Evolutionary conservation across 306 rosid genomes (phyloP), one percentile per base, ranked within the genome.

Genomic region (Sechiopsis laciniata): DNA sequence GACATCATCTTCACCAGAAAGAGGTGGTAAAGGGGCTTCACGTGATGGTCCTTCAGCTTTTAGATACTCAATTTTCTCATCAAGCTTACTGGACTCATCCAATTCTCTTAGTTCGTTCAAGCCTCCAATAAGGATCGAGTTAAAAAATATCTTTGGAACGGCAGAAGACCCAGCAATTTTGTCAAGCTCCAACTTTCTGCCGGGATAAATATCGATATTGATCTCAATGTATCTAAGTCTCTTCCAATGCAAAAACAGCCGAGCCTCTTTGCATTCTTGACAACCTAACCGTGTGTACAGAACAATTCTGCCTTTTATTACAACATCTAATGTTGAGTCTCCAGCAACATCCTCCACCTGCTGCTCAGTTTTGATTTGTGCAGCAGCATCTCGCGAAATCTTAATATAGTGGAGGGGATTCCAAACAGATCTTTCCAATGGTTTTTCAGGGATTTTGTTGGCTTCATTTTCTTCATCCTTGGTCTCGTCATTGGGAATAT

Each of bases 1-100:
- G 69, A 45, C 75, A 71, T 88, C 98, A 77, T 88, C 98, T 86
- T 90, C 98, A 65, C 93, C 98, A 64, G 98, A 80, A 81, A 87
- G 85, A 55, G 98, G 98, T 0, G 93, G 98, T 62, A 86, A 77
- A 67, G 91, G 91, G 21, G 93, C 87, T 76, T 85, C 87, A 48
- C 70, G 78, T 54, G 91, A 74, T 16, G 98, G 90, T 54, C 84
- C 82, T 85, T 90, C 96, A 51, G 26, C 51, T 22, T 88, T 76
- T 64, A 92, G 81, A 82, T 80, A 90, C 75, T 90, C 93, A 80
- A 92, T 86, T 87, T 92, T 92, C 82, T 87, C 96, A 45, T 80
- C 78, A 75, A 92, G 88, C 76, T 81, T 79, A 40, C 91, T 91
- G 76, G 96, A 90, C 71, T 83, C 91, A 60, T 87, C 82, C 64